Evolutionary conservation across 73 alveolate species (phyloP).

Genomic region (Stentor coeruleus): DNA sequence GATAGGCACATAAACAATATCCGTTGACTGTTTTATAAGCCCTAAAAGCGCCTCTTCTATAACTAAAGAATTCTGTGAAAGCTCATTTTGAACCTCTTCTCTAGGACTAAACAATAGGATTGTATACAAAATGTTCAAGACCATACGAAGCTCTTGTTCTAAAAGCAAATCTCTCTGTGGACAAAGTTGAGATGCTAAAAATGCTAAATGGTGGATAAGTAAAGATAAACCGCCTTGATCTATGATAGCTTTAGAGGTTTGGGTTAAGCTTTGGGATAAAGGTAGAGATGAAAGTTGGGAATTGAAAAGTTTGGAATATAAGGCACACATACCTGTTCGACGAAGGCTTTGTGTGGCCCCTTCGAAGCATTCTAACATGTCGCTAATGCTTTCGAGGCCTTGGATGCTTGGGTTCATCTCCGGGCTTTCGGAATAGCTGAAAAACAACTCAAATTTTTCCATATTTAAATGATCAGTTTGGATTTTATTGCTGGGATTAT

Average conservation of each 20-base stretch:
- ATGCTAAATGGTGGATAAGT: neutral
- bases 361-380: conserved; percentile 22
- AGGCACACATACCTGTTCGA: neutral
- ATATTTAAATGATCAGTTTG: no score
- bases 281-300: neutral
- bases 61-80: neutral
- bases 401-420: neutral
- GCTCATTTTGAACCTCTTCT: conserved; percentile 3
- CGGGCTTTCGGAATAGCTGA: conserved; percentile 17
- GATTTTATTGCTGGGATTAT: no score
- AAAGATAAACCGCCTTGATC: conserved; percentile 14
- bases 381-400: conserved; percentile 5
- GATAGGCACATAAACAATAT: conserved; percentile 48
- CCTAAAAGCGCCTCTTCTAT: conserved; percentile 14
- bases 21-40: conserved; percentile 40
- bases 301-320: neutral
- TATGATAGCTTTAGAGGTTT: neutral
- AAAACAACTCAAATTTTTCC: conserved; percentile 10
- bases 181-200: neutral
- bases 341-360: conserved; percentile 1
- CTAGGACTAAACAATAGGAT: neutral
- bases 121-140: neutral
- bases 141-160: neutral
- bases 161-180: neutral
- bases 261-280: neutral